Conservation (phyloP, 78 protist genomes). For the Dictyostelium purpureum region DNA sequence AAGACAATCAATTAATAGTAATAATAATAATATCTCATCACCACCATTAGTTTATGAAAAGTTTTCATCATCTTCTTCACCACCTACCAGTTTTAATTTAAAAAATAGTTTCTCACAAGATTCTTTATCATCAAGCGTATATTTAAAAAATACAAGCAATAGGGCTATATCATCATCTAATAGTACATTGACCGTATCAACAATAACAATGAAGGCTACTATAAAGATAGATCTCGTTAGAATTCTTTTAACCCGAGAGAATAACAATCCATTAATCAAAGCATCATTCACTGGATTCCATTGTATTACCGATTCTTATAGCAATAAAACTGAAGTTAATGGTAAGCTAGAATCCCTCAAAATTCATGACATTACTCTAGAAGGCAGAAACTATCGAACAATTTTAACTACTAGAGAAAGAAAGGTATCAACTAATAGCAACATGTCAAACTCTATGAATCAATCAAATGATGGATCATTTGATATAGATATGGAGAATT, state of each 20-base stretch:
- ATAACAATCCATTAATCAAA: conserved; percentile 47
- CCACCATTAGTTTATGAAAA: background rate
- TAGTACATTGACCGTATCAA: background rate
- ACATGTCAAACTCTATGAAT: background rate
- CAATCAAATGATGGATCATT: background rate
- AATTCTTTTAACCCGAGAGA: conserved; percentile 50
- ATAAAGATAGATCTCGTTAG: conserved; percentile 30
- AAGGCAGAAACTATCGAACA: conserved; percentile 70
- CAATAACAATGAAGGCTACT: background rate
- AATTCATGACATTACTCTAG: conserved; percentile 59
- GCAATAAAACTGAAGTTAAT: background rate
- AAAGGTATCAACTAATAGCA: background rate
- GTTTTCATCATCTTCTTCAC: background rate
- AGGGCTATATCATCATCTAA: background rate
- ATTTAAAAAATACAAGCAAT: background rate
- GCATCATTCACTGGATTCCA: conserved; percentile 16
- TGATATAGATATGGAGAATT: background rate
- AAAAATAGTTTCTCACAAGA: background rate
- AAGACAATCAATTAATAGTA: background rate
- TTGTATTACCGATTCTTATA: background rate
- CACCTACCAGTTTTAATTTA: background rate
- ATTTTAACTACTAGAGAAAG: conserved; percentile 65
- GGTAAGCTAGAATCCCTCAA: conserved; percentile 40
- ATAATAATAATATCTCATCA: too few relatives aligned
- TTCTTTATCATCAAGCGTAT: conserved; percentile 1